Evolutionary conservation across 2,329 filamentous ascomycete species (phyloP).

Genomic region (Westerdykella aurantiaca): DNA sequence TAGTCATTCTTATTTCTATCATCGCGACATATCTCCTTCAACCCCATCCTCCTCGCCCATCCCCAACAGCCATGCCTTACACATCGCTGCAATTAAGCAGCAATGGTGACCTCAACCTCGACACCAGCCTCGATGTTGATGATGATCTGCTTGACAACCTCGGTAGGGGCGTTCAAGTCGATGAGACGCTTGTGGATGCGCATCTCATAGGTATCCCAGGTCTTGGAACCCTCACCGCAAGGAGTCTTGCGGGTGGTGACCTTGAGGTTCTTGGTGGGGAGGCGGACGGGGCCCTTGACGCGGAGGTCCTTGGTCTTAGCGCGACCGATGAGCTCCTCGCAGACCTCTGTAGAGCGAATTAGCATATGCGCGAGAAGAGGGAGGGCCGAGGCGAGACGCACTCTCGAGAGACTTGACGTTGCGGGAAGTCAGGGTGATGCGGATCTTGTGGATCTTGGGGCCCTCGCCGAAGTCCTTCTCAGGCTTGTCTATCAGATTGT

Average conservation of each 20-base stretch:
- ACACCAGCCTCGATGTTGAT: slow-evolving; percentile 94
- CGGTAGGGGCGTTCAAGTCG: slow-evolving; percentile 95
- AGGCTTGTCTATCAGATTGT: slow-evolving; percentile 57
- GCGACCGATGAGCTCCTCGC: slow-evolving; percentile 95
- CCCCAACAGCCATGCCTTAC: slow-evolving; percentile 21
- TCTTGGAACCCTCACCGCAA: slow-evolving; percentile 99
- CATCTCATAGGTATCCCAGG: slow-evolving; percentile 99
- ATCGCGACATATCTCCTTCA: slow-evolving; percentile 26
- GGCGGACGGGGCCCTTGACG: slow-evolving; percentile 96
- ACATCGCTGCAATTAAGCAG: slow-evolving; percentile 53
- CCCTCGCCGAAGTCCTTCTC: slow-evolving; percentile 82
- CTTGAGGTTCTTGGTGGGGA: slow-evolving; percentile 95
- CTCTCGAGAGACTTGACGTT: slow-evolving; percentile 96
- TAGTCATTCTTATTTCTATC: no score
- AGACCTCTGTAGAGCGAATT: slow-evolving; percentile 52
- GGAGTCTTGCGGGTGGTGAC: slow-evolving; percentile 98
- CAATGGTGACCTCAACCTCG: slow-evolving; percentile 89
- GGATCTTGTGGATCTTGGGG: slow-evolving; percentile 96
- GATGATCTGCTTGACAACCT: slow-evolving; percentile 95
- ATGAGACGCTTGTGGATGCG: slow-evolving; percentile 98
- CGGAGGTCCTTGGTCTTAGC: slow-evolving; percentile 97
- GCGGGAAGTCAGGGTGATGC: slow-evolving; percentile 92
- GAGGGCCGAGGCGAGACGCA: slow-evolving; percentile 19
- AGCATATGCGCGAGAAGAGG: background rate
- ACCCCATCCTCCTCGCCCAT: slow-evolving; percentile 31